Conservation (phyloP, 1,284 basidiomycete species). For the Trichosporon asahii region DNA sequence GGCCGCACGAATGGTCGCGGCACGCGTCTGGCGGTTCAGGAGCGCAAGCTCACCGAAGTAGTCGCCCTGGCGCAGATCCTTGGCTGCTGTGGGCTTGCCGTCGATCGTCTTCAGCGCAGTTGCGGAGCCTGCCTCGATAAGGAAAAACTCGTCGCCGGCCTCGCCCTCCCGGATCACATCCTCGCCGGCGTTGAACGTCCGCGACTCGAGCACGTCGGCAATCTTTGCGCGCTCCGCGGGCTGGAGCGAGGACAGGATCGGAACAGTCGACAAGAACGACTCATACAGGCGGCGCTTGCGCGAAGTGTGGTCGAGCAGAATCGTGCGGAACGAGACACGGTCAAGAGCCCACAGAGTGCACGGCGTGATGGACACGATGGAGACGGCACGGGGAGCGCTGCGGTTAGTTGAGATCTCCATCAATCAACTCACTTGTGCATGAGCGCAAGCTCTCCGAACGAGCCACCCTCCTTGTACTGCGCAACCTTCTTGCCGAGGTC, state of each 20-base stretch:
- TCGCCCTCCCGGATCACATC: slow-evolving; percentile 88
- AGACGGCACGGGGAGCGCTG: slow-evolving; percentile 84
- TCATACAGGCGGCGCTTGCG: slow-evolving; percentile 92
- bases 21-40: slow-evolving; percentile 78
- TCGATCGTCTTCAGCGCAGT: slow-evolving; percentile 73
- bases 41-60: slow-evolving; percentile 95
- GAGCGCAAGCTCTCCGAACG: slow-evolving; percentile 93
- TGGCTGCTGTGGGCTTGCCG: slow-evolving; percentile 68
- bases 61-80: slow-evolving; percentile 78
- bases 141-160: slow-evolving; percentile 94
- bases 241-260: slow-evolving; percentile 79
- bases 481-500: slow-evolving; percentile 70
- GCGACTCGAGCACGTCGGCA: slow-evolving; percentile 87
- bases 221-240: slow-evolving; percentile 91
- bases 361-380: slow-evolving; percentile 76
- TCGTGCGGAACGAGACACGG: slow-evolving; percentile 97
- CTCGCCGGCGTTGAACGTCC: slow-evolving; percentile 75
- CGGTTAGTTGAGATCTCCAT: background rate
- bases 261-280: slow-evolving; percentile 86
- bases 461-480: slow-evolving; percentile 77
- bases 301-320: slow-evolving; percentile 69
- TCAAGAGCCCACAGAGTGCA: slow-evolving; percentile 94
- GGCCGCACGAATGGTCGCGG: slow-evolving; percentile 84
- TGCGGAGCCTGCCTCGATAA: slow-evolving; percentile 90
- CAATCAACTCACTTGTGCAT: slow-evolving; percentile 72